These are phyloP conservation scores for Eucalyptus guilfoylei DNA, from an alignment of 345 rosid genomes.

Conservation along the genomic window DNA sequence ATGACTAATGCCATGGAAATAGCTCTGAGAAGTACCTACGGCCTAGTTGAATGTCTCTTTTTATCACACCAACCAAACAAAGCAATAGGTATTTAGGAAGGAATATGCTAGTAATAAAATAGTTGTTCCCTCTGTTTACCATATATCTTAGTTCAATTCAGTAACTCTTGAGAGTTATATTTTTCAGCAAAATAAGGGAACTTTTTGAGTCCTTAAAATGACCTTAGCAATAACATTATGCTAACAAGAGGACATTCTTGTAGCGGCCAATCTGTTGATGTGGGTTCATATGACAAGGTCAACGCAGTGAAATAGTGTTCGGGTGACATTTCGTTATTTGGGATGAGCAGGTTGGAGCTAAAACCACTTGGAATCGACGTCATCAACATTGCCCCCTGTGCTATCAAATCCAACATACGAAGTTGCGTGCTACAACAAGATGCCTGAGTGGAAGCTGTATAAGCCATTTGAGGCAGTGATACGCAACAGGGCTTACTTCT, in stretches of 20 bases:
- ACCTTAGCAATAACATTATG: not conserved
- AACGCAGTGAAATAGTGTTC: not conserved
- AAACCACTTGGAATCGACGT: slow-evolving; percentile 67
- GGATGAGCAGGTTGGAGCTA: slow-evolving; percentile 59
- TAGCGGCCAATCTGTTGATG: not conserved
- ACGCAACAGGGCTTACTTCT: slow-evolving; percentile 37
- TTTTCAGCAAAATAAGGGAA: not conserved
- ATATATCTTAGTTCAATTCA: not conserved
- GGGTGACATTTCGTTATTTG: not conserved
- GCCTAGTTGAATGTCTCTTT: not conserved
- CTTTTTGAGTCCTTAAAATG: not conserved
- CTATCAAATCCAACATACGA: slow-evolving; percentile 62
- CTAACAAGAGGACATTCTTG: not conserved
- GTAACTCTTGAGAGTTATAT: not conserved
- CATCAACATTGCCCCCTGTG: slow-evolving; percentile 70
- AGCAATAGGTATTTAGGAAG: not conserved
- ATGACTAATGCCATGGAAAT: not conserved
- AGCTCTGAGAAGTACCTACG: not conserved
- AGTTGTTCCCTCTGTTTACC: not conserved
- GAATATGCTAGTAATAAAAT: not conserved
- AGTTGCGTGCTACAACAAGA: slow-evolving; percentile 30
- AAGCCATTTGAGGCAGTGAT: slow-evolving; percentile 56
- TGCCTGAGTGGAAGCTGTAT: slow-evolving; percentile 80
- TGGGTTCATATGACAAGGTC: not conserved
- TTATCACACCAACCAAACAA: not conserved